Evolutionary conservation across 768 basidiomycete genomes (phyloP), one percentile per base, ranked within the genome.

Genomic region (Trametes sanguinea): DNA sequence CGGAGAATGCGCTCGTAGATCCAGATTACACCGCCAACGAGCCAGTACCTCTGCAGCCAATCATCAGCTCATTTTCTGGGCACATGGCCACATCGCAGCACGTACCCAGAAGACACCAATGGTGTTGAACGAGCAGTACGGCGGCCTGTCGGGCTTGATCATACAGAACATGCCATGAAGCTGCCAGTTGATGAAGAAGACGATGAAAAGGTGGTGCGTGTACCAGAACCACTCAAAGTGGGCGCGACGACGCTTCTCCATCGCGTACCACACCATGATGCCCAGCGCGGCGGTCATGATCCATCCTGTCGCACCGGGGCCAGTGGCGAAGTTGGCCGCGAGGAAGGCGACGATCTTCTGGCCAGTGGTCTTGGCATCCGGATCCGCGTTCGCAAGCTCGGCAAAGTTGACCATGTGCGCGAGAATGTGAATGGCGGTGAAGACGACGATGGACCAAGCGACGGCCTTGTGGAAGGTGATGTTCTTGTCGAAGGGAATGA

Each of bases 111-210:
- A 98, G 63, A 96, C 93, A 67, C 94, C 95, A 65, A 95, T 88
- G 40, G 77, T 84, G 71, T 89, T 90, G 74, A 74, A 89, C 4
- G 90, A 92, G 76, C 95, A 98, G 76, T 81, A 95, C 0, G 94
- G 94, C 0, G 90, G 82, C 57, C 90, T 81, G 75, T 97, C 94
- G 29, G 95, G 94, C 75, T 91, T 78, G 77, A 95, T 93, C 92
- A 95, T 94, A 77, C 94, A 95, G 85, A 93, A 95, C 90, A 95
- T 90, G 56, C 94, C 94, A 71, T 95, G 95, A 33, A 96, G 79
- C 73, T 98, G 95, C 95, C 95, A 97, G 71, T 81, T 79, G 73
- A 94, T 83, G 81, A 98, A 97, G 84, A 96, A 96, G 60, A 92
- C 72, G 69, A 96, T 84, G 79, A 95, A 96, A 63, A 97, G 80